phyloP scores from a whole-genome alignment of 352 stramenopile genomes.

The Globisporangium middletonii region DNA sequence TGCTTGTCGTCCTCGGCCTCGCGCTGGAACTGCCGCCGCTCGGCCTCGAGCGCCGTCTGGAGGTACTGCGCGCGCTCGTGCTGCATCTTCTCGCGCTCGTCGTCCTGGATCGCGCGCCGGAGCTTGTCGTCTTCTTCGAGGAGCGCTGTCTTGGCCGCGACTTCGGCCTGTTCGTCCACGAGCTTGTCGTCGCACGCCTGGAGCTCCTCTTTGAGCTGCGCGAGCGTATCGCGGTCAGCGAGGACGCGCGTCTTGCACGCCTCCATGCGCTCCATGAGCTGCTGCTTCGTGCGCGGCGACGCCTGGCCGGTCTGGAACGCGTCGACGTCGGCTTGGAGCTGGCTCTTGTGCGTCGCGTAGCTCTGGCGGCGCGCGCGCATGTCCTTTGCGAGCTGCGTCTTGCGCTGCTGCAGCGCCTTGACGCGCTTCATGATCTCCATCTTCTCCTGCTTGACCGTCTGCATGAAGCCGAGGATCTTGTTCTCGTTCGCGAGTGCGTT shows the following conservation, averaged over 20 bases:
- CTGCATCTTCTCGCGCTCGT: slow-evolving; percentile 82
- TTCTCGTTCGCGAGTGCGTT: slow-evolving; percentile 81
- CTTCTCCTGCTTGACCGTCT: slow-evolving; percentile 89
- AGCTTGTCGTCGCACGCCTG: slow-evolving; percentile 55
- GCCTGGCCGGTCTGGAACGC: slow-evolving; percentile 58
- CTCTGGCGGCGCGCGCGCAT: slow-evolving; percentile 70
- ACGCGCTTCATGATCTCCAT: slow-evolving; percentile 88
- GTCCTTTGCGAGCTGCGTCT: slow-evolving; percentile 65
- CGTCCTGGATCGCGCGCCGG: slow-evolving; percentile 66
- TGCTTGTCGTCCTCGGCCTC: slow-evolving; percentile 59
- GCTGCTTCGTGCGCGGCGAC: slow-evolving; percentile 21
- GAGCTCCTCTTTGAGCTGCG: slow-evolving; percentile 52
- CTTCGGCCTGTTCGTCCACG: slow-evolving; percentile 68
- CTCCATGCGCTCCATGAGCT: slow-evolving; percentile 61
- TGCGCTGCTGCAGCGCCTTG: slow-evolving; percentile 78
- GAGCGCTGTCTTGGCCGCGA: slow-evolving; percentile 64
- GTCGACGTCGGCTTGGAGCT: slow-evolving; percentile 70
- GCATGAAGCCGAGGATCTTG: slow-evolving; percentile 85
- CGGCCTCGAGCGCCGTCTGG: slow-evolving; percentile 53
- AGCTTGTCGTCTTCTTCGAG: slow-evolving; percentile 77
- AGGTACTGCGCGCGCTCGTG: slow-evolving; percentile 58
- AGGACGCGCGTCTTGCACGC: slow-evolving; percentile 51
- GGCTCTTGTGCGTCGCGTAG: slow-evolving; percentile 63
- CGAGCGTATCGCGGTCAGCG: slow-evolving; percentile 50
- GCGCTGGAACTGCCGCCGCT: slow-evolving; percentile 46